phyloP scores from a whole-genome alignment of 2,329 filamentous ascomycete species.

The Colletotrichum sp. region DNA sequence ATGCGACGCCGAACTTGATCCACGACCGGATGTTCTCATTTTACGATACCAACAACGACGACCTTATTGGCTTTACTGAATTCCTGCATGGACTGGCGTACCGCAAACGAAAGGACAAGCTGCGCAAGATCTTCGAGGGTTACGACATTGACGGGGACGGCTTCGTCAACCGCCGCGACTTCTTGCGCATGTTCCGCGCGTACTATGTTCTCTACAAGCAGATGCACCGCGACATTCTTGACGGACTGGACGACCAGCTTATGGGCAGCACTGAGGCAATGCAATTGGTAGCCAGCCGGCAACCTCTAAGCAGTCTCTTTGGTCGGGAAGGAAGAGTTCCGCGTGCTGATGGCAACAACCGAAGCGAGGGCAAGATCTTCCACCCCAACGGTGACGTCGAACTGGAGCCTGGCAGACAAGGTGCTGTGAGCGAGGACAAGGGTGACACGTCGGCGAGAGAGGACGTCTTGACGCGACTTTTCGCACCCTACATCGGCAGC shows the following conservation, averaged over 20 bases:
- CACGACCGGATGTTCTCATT: slow-evolving; percentile 97
- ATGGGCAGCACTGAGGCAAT: slow-evolving; percentile 77
- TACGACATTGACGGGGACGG: slow-evolving; percentile 93
- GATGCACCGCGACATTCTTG: slow-evolving; percentile 83
- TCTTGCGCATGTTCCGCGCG: slow-evolving; percentile 88
- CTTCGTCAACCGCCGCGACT: slow-evolving; percentile 83
- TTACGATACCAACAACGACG: slow-evolving; percentile 90
- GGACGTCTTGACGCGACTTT: slow-evolving; percentile 62
- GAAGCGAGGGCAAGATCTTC: slow-evolving; percentile 70
- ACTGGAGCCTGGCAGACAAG: slow-evolving; percentile 61
- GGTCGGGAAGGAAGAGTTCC: slow-evolving; percentile 75
- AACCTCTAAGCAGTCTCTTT: slow-evolving; percentile 77
- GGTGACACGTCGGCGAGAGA: slow-evolving; percentile 66
- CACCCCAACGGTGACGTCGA: slow-evolving; percentile 68
- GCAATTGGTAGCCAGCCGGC: slow-evolving; percentile 75
- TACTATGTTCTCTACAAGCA: slow-evolving; percentile 92
- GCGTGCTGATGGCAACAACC: slow-evolving; percentile 62
- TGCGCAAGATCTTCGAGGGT: slow-evolving; percentile 79
- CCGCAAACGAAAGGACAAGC: slow-evolving; percentile 69
- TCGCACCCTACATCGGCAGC: slow-evolving; percentile 36
- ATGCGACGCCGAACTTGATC: slow-evolving; percentile 84
- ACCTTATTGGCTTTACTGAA: slow-evolving; percentile 89
- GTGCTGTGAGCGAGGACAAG: slow-evolving; percentile 63
- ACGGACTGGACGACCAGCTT: slow-evolving; percentile 78
- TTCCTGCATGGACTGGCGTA: slow-evolving; percentile 85